A percentile compares a stretch with the other conserved stretches of the same genome.
Evolutionary conservation across 768 basidiomycete genomes (phyloP).

Genomic region (Suillus cothurnatus): DNA sequence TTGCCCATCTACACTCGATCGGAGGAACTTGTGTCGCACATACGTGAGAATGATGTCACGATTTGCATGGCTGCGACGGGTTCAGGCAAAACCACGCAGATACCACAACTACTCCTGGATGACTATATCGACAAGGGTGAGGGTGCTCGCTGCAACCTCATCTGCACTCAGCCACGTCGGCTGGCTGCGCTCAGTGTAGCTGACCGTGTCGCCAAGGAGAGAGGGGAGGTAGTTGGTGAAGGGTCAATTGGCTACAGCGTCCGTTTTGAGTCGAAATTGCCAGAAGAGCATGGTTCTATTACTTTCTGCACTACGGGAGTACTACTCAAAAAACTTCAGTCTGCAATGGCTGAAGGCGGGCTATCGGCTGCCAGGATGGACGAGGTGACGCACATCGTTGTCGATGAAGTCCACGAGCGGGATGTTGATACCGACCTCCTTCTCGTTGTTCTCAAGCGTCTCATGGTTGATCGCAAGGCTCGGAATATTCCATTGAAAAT

Average conservation of each 20-base stretch:
- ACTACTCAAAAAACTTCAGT: constrained; percentile 85
- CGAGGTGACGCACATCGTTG: constrained; percentile 84
- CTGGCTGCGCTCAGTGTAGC: constrained; percentile 92
- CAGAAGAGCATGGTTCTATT: constrained; percentile 79
- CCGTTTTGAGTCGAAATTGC: constrained; percentile 82
- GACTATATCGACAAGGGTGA: constrained; percentile 75
- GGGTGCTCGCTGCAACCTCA: constrained; percentile 83
- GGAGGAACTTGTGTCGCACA: constrained; percentile 64
- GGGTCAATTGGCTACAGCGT: constrained; percentile 87
- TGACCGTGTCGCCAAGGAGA: constrained; percentile 86
- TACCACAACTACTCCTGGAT: constrained; percentile 91
- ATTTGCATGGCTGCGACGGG: constrained; percentile 90
- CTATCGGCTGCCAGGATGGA: constrained; percentile 52
- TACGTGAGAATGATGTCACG: constrained; percentile 79
- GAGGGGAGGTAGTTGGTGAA: constrained; percentile 69
- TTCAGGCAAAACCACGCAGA: constrained; percentile 93
- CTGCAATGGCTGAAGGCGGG: constrained; percentile 54
- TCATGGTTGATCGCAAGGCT: constrained; percentile 72
- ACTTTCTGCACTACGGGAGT: constrained; percentile 94
- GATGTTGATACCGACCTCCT: constrained; percentile 92
- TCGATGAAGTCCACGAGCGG: constrained; percentile 96
- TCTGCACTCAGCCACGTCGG: constrained; percentile 92
- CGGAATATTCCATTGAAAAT: constrained; percentile 78
- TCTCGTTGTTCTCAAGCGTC: constrained; percentile 84
- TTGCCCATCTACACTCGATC: constrained; percentile 79